Base-by-base conservation (phyloP, 2,329 filamentous ascomycete genomes). In the Exophiala calicioides region DNA sequence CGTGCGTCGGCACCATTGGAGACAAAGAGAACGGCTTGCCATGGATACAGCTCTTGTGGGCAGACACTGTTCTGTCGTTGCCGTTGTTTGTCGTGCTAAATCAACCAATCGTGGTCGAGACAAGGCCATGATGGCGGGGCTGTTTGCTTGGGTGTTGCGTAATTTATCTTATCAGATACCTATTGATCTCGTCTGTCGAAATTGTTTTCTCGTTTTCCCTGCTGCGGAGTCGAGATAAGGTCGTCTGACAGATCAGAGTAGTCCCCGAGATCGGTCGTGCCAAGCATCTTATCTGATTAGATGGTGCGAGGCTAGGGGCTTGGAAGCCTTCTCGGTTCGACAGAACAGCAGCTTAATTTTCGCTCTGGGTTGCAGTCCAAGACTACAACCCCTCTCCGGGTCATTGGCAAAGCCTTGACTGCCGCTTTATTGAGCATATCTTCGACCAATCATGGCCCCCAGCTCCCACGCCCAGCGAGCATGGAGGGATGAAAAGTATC, bases 121-220 rank as follows among this genome's bases (percentile, higher is more conserved):
- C 32, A 32, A 19, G 34, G 37, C 26, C 21, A 20, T 2, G 2
- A 24, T 13, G 23, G 45, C 41, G 30, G 20, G 9, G 19, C 16
- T 37, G 31, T 26, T 27, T 27, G 37, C 21, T 47, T 44, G 49
- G 42, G 50, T 34, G 8, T n/a, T 44, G 47, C 19, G 42, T 16
- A n/a, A 47, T 44, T 50, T 47, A 58, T 56, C 52, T 56, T 47
- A 57, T 56, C 46, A 44, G 38, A 53, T 53, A 24, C 16, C 16
- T 12, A 21, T 19, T 23, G 16, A 21, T 5, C 18, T 2, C 12
- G 48, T 30, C 48, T 47, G 48, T 43, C 48, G 29, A 23, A 24
- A 26, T 19, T 9, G 8, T 20, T 20, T 30, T 30, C 10, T 12
- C 12, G 31, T 37, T 7, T 5, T 24, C 10, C 16, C 18, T 6